Evolutionary conservation across 371 early-diverging fungal genomes (phyloP).

Genomic region (Saksenaea vasiformis): DNA sequence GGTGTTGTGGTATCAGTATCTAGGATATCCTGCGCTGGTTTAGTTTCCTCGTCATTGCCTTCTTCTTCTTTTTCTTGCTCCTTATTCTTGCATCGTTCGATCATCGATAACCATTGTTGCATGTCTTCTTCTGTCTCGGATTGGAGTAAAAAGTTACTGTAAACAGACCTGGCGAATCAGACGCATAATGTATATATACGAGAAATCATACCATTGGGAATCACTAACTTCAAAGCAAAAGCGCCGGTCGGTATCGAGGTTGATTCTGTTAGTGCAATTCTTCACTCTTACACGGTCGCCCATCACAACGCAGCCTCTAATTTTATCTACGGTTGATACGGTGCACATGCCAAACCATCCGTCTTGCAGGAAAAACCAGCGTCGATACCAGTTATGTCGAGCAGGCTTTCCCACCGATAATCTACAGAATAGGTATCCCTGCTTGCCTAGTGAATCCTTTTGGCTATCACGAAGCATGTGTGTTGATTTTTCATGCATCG

Average conservation of each 20-base stretch:
- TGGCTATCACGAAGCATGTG: background rate
- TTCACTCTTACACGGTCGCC: slow-evolving; percentile 53
- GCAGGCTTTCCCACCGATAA: slow-evolving; percentile 28
- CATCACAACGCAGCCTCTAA: slow-evolving; percentile 55
- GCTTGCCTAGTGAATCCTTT: slow-evolving; percentile 15
- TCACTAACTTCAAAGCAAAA: slow-evolving; percentile 71
- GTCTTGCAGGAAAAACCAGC: slow-evolving; percentile 61
- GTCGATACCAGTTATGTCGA: slow-evolving; percentile 48
- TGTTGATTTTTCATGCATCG: background rate
- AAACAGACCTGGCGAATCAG: slow-evolving; percentile 11
- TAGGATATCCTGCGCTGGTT: background rate
- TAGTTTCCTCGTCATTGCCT: background rate
- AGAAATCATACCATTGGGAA: slow-evolving; percentile 35
- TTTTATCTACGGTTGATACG: slow-evolving; percentile 48
- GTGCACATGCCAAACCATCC: slow-evolving; percentile 58
- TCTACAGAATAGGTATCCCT: slow-evolving; percentile 39
- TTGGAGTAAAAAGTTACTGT: slow-evolving; percentile 47
- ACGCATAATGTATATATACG: background rate
- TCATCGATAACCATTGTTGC: slow-evolving; percentile 61
- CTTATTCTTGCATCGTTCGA: slow-evolving; percentile 51
- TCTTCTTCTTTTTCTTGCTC: background rate
- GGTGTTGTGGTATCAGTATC: slow-evolving; percentile 5
- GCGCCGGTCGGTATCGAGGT: slow-evolving; percentile 61
- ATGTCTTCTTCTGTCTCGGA: slow-evolving; percentile 73
- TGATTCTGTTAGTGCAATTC: slow-evolving; percentile 48